Evolutionary conservation across 2,329 filamentous ascomycete genomes (phyloP).

Genomic region (Cladosporium sp.): DNA sequence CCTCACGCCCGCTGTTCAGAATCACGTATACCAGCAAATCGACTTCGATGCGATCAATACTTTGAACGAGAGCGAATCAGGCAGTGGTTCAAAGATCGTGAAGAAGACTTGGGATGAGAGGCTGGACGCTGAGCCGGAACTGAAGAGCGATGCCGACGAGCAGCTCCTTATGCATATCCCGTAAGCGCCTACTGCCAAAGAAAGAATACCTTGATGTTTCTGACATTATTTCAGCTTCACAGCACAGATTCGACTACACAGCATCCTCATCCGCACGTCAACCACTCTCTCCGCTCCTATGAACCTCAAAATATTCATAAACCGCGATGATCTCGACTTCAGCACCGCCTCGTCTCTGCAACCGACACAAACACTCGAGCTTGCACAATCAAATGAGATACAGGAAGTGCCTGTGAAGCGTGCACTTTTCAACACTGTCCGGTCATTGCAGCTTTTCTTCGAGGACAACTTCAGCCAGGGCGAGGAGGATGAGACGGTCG

Average conservation of each 20-base stretch:
- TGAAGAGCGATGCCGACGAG: constrained; percentile 84
- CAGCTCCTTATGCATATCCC: constrained; percentile 91
- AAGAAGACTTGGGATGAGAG: constrained; percentile 91
- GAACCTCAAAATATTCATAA: constrained; percentile 83
- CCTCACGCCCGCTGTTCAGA: constrained; percentile 84
- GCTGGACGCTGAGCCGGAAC: constrained; percentile 64
- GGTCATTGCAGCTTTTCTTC: constrained; percentile 79
- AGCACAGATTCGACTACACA: constrained; percentile 88
- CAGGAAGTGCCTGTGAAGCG: constrained; percentile 86
- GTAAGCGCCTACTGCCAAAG: constrained; percentile 50
- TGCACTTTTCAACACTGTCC: constrained; percentile 84
- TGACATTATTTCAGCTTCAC: constrained; percentile 63
- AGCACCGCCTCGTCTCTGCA: constrained; percentile 57
- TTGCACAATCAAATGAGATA: constrained; percentile 73
- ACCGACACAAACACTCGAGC: constrained; percentile 71
- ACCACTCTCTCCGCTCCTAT: constrained; percentile 66
- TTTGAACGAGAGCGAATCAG: constrained; percentile 70
- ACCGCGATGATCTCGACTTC: constrained; percentile 86
- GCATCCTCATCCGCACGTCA: constrained; percentile 79
- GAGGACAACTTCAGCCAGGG: constrained; percentile 79
- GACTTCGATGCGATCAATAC: constrained; percentile 81
- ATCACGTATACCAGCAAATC: constrained; percentile 87
- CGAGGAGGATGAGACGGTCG: constrained; percentile 72
- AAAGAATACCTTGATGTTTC: not conserved
- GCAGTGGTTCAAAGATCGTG: constrained; percentile 69